Percentiles rank a stretch among this genome's conserved stretches.
Conservation (phyloP, 1,284 basidiomycete species). For the Malassezia cuniculi region DNA sequence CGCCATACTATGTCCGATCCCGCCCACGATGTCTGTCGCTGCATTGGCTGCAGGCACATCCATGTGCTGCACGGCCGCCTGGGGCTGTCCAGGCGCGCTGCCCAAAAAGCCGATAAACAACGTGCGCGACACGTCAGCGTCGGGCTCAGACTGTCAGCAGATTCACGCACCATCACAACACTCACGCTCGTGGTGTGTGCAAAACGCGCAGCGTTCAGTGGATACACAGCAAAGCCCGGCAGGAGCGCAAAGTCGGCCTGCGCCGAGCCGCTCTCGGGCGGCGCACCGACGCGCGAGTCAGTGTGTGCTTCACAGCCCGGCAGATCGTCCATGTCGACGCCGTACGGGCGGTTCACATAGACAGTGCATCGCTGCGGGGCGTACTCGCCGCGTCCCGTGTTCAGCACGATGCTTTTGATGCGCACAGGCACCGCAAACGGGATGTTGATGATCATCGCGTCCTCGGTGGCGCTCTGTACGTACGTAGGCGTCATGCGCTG, state of each 20-base stretch:
- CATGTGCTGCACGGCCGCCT: slow-evolving; percentile 20
- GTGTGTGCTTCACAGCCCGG: slow-evolving; percentile 9
- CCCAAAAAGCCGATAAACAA: slow-evolving; percentile 42
- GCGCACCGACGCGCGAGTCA: slow-evolving; percentile 21
- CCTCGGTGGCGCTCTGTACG: not conserved
- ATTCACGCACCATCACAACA: slow-evolving; percentile 25
- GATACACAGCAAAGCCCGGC: slow-evolving; percentile 34
- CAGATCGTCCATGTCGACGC: slow-evolving; percentile 39
- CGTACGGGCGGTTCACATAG: slow-evolving; percentile 38
- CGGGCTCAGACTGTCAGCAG: slow-evolving; percentile 20
- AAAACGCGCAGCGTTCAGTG: slow-evolving; percentile 36
- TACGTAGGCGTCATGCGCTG: slow-evolving; percentile 35
- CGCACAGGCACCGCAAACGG: slow-evolving; percentile 39
- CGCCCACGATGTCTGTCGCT: slow-evolving; percentile 28
- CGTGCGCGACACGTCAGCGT: slow-evolving; percentile 26
- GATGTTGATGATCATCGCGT: slow-evolving; percentile 30
- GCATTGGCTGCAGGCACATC: slow-evolving; percentile 34
- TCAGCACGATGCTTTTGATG: slow-evolving; percentile 35
- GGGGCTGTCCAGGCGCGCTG: slow-evolving; percentile 25
- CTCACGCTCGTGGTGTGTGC: slow-evolving; percentile 35
- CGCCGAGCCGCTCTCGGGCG: slow-evolving; percentile 25
- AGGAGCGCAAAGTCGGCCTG: slow-evolving; percentile 41
- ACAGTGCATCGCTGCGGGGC: slow-evolving; percentile 30
- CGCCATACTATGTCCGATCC: slow-evolving; percentile 20
- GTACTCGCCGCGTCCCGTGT: slow-evolving; percentile 35